Evolutionary conservation across 331 rosid genomes (phyloP).

Genomic region (Telfairia occidentalis): DNA sequence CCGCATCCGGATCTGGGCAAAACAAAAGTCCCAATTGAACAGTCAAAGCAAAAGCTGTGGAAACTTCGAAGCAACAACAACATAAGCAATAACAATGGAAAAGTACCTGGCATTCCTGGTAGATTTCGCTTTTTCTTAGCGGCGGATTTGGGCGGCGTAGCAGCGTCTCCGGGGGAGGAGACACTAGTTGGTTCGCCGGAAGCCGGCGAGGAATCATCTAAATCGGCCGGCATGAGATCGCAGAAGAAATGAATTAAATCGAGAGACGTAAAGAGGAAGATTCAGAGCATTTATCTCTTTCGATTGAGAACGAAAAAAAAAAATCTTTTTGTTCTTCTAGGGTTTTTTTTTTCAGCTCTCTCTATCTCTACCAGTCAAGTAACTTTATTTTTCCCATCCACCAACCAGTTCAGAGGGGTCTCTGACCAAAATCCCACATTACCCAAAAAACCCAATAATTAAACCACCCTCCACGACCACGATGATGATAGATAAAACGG

Average conservation of each 20-base stretch:
- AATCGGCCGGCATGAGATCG: slow-evolving; percentile 49
- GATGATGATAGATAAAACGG: too few relatives aligned
- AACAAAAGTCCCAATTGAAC: neutral
- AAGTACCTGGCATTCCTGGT: slow-evolving; percentile 90
- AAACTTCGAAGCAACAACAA: neutral
- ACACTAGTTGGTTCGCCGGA: slow-evolving; percentile 81
- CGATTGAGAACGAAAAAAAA: slow-evolving; percentile 28
- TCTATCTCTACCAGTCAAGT: slow-evolving; percentile 55
- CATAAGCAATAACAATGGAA: neutral
- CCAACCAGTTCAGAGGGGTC: slow-evolving; percentile 54
- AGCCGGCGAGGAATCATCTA: slow-evolving; percentile 64
- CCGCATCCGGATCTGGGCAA: slow-evolving; percentile 77
- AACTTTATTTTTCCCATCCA: slow-evolving; percentile 20
- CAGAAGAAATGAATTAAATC: slow-evolving; percentile 11
- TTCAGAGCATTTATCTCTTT: slow-evolving; percentile 25
- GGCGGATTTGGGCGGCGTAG: slow-evolving; percentile 33
- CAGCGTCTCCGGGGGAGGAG: slow-evolving; percentile 63
- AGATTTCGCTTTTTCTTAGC: slow-evolving; percentile 67
- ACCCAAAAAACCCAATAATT: slow-evolving; percentile 58
- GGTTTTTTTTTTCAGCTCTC: slow-evolving; percentile 19
- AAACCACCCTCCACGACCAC: neutral
- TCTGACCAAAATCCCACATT: slow-evolving; percentile 56
- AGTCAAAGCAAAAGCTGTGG: neutral
- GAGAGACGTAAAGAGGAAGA: slow-evolving; percentile 15
- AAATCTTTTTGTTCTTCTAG: slow-evolving; percentile 24